Evolutionary conservation across 768 basidiomycete genomes (phyloP).

Genomic region (Tulasnella sp.): DNA sequence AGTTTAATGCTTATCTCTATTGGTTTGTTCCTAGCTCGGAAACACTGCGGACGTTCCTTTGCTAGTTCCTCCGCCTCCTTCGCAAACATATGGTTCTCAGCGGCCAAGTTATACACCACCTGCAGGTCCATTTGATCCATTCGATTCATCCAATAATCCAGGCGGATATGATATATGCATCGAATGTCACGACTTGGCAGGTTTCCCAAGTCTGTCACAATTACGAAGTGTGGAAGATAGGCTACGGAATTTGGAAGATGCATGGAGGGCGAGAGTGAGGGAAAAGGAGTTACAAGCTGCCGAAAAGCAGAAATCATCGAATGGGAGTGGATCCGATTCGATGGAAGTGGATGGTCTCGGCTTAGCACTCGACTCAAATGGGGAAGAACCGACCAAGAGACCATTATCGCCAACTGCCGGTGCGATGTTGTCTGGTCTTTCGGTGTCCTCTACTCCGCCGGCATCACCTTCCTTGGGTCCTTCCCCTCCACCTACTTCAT

Average conservation of each 20-base stretch:
- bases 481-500: neutral
- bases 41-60: conserved; percentile 72
- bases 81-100: conserved; percentile 6
- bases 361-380: neutral
- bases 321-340: conserved; percentile 17
- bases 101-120: conserved; percentile 12
- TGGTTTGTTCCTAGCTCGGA: conserved; percentile 48
- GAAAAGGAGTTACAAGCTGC: neutral
- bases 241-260: conserved; percentile 45
- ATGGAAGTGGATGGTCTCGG: conserved; percentile 10
- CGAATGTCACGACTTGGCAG: conserved; percentile 73
- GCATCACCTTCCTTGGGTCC: neutral
- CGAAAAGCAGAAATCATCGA: conserved; percentile 24
- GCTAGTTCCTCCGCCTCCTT: conserved; percentile 10
- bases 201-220: conserved; percentile 54
- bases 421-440: neutral
- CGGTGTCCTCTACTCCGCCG: conserved; percentile 1
- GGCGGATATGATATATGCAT: conserved; percentile 72
- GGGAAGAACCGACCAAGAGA: neutral
- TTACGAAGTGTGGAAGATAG: conserved; percentile 67
- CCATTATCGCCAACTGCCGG: neutral
- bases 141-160: conserved; percentile 33
- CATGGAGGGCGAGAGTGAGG: conserved; percentile 37
- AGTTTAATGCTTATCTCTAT: neutral
- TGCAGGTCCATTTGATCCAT: conserved; percentile 24